Base-by-base conservation (phyloP, 2,329 filamentous ascomycete species). In the Penicillium janthinellum region DNA sequence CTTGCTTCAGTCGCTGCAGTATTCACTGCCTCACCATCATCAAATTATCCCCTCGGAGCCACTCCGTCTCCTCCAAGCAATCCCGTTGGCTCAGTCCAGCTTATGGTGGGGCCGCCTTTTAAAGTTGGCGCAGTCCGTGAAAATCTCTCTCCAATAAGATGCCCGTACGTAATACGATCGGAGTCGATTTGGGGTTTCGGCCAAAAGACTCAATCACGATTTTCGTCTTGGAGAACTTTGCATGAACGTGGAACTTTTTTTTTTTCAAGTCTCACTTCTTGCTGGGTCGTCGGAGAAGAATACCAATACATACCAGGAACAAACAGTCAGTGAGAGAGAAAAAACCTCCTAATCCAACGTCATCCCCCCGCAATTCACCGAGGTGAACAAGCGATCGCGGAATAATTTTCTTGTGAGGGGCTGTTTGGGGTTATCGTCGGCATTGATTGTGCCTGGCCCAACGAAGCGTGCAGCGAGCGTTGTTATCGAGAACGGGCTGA, bases 131-230 rank as follows among this genome's bases (percentile, higher is more conserved):
- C 57, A 56, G 45, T 58, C 64, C 50, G 61, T 60, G 54, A 59
- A 17, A 58, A 49, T 56, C 41, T 45, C 42, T 58, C 61, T 53
- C 55, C 61, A 63, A 65, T 63, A 37, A 56, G 50, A 55, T 50
- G 17, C 14, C 49, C 53, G 62, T 65, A 65, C 63, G 63, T 65
- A 64, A 64, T 60, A 49, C 54, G 51, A 56, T 62, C 56, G 61
- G 64, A 48, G 60, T 58, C 54, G 42, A 44, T 17, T 64, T 64
- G 62, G 64, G 44, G 64, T 64, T 39, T 64, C 64, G 61, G 64
- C 57, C 59, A 60, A 64, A 60, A 39, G 59, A 64, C 22, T 61
- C 64, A 66, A 62, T 62, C 62, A 61, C 47, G 49, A 55, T 51
- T 45, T 54, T 37, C 54, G 8, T 37, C 14, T 44, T 55, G 52